Evolutionary conservation across 2,329 filamentous ascomycete species (phyloP).

Genomic region (Pseudogymnoascus sp.): DNA sequence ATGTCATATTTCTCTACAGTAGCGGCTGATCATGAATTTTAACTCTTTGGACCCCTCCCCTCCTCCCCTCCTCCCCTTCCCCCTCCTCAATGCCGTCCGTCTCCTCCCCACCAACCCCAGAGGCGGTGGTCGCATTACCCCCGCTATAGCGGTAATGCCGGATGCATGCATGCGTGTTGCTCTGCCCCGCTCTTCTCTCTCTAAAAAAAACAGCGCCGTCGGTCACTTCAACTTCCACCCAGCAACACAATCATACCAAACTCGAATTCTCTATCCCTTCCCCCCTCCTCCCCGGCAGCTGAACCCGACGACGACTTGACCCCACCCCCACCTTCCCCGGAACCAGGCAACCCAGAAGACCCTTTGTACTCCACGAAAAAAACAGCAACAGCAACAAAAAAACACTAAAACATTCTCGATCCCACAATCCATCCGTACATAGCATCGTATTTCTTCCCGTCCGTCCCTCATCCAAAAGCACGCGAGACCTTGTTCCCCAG

Average conservation of each 20-base stretch:
- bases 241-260: too few species aligned
- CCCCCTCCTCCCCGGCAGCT: background rate
- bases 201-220: background rate
- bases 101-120: background rate
- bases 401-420: background rate
- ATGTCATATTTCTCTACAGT: background rate
- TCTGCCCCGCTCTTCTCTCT: too few species aligned
- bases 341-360: background rate
- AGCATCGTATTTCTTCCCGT: background rate
- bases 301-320: background rate
- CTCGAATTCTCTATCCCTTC: background rate
- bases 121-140: background rate
- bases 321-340: background rate
- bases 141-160: background rate
- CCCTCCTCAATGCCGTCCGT: background rate
- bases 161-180: background rate
- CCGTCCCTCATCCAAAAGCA: background rate
- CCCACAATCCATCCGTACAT: background rate
- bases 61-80: background rate
- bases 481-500: background rate
- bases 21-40: background rate
- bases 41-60: background rate
- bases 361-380: background rate
- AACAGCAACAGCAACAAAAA: background rate
- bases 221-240: too few species aligned